phyloP scores from a whole-genome alignment of 2,329 filamentous ascomycete genomes.

The Fusarium graminum region DNA sequence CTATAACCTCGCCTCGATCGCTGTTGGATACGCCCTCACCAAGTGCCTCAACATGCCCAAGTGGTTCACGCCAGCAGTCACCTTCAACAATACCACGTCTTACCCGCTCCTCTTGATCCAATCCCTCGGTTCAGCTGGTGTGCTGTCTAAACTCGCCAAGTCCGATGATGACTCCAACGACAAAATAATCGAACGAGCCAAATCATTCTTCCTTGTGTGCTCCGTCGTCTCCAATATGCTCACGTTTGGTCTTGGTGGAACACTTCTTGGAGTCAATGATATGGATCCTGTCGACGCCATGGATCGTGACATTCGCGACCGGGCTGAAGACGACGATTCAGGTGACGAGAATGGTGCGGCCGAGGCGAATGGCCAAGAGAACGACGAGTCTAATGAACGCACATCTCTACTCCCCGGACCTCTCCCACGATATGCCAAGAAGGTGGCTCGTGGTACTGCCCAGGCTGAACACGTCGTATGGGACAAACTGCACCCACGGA shows the following conservation, averaged over 20 bases:
- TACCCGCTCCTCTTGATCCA: constrained; percentile 34
- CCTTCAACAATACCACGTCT: constrained; percentile 38
- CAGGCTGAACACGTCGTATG: constrained; percentile 28
- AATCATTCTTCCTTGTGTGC: constrained; percentile 37
- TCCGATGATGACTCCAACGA: constrained; percentile 28
- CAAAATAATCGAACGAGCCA: constrained; percentile 28
- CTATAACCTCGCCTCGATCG: constrained; percentile 32
- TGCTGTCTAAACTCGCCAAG: constrained; percentile 28
- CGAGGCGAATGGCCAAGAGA: constrained; percentile 1
- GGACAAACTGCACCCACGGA: constrained; percentile 19
- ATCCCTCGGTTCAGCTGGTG: constrained; percentile 33
- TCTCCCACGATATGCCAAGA: constrained; percentile 28
- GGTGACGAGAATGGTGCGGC: not conserved
- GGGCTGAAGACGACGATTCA: constrained; percentile 13
- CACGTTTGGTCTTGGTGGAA: constrained; percentile 32
- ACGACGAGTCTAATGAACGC: constrained; percentile 15
- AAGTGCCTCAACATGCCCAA: constrained; percentile 28
- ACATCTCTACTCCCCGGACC: constrained; percentile 32
- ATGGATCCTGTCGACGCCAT: constrained; percentile 34
- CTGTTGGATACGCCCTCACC: constrained; percentile 24
- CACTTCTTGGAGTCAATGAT: constrained; percentile 28
- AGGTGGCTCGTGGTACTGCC: constrained; percentile 10
- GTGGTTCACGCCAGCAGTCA: constrained; percentile 34
- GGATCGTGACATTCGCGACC: constrained; percentile 22
- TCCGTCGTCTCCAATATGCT: constrained; percentile 40